A percentile compares a stretch with the other conserved stretches of the same genome.
These are phyloP conservation scores for Phialophora verrucosa DNA, from an alignment of 2,329 filamentous ascomycete species.

Conservation along the genomic window DNA sequence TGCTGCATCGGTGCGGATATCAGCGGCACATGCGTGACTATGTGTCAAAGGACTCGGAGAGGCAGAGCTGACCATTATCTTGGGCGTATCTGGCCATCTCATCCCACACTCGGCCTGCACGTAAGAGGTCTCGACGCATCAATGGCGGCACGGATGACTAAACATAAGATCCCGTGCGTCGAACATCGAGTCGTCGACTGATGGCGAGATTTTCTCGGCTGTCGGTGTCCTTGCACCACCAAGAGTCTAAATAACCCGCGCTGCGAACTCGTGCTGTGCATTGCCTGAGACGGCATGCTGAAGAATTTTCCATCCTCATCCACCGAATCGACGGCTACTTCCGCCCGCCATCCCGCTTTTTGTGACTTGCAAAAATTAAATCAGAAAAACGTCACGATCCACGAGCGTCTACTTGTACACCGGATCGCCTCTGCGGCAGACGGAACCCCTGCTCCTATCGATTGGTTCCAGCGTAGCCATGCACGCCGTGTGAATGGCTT, in stretches of 20 bases:
- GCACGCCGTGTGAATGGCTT: slow-evolving; percentile 5
- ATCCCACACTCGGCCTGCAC: background rate
- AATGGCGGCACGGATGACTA: background rate
- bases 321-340: slow-evolving; percentile 12
- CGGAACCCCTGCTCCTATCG: background rate
- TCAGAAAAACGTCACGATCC: slow-evolving; percentile 17
- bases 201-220: slow-evolving; percentile 14
- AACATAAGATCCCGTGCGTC: background rate
- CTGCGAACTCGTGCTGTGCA: too few species aligned
- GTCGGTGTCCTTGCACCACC: slow-evolving; percentile 2
- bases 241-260: background rate
- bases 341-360: slow-evolving; percentile 7
- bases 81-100: background rate
- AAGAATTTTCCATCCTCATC: slow-evolving; percentile 5
- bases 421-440: background rate
- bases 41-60: background rate
- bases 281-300: background rate
- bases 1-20: slow-evolving; percentile 10
- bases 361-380: slow-evolving; percentile 9
- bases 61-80: background rate
- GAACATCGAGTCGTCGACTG: background rate
- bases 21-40: slow-evolving; percentile 8
- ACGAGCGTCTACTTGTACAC: background rate
- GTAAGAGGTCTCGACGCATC: background rate
- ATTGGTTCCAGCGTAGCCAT: slow-evolving; percentile 1